These are phyloP conservation scores for Mrakia gelida DNA, from an alignment of 768 basidiomycete genomes.

Conservation along the genomic window DNA sequence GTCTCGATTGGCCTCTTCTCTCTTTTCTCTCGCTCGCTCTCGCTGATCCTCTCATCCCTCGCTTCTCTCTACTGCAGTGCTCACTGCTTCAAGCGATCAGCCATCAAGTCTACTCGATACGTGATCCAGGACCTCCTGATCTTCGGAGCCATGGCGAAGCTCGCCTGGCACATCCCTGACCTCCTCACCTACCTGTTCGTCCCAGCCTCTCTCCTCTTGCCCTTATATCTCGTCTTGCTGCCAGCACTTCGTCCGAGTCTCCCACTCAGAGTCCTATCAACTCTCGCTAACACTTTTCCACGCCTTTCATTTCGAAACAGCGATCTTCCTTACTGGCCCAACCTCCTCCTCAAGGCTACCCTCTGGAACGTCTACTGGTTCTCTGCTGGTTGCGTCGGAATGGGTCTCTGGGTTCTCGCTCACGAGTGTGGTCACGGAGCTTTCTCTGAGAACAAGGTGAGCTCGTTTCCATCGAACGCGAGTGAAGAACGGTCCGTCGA, in stretches of 20 bases:
- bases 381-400: constrained; percentile 47
- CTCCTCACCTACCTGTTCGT: constrained; percentile 46
- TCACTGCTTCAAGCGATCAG: constrained; percentile 88
- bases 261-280: neutral
- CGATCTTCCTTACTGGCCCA: constrained; percentile 26
- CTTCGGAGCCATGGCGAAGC: constrained; percentile 64
- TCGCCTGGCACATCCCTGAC: constrained; percentile 60
- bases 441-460: constrained; percentile 55
- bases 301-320: neutral
- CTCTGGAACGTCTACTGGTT: constrained; percentile 79
- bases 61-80: constrained; percentile 44
- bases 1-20: constrained; percentile 21
- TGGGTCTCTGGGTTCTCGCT: constrained; percentile 68
- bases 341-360: constrained; percentile 54
- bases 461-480: neutral
- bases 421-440: constrained; percentile 97
- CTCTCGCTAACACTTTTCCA: neutral
- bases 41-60: neutral
- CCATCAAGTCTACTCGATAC: constrained; percentile 73
- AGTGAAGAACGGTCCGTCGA: neutral
- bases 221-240: neutral
- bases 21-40: too few species aligned
- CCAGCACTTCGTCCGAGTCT: neutral
- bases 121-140: constrained; percentile 65
- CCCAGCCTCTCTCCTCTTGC: neutral